Percentiles rank a stretch among this genome's conserved stretches.
These are phyloP conservation scores for Phoma sp. DNA, from an alignment of 2,329 filamentous ascomycete genomes.

Conservation along the genomic window DNA sequence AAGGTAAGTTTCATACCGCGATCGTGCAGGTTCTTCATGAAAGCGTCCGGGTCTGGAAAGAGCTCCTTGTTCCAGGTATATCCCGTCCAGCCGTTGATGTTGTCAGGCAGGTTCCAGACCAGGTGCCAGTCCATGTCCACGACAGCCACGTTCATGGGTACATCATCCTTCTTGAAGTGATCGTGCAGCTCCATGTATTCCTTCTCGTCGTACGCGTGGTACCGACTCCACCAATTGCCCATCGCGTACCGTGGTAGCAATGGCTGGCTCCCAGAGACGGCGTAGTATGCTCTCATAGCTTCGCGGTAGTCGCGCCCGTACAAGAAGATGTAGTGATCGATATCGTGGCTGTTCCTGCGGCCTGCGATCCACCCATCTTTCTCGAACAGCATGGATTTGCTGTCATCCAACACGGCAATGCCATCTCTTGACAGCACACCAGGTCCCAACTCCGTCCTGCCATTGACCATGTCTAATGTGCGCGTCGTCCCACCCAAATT, in stretches of 20 bases:
- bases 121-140: constrained; percentile 73
- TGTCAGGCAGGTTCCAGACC: constrained; percentile 49
- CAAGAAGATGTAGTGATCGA: constrained; percentile 66
- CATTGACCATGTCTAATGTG: constrained; percentile 62
- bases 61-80: constrained; percentile 68
- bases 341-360: constrained; percentile 55
- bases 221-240: constrained; percentile 72
- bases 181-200: constrained; percentile 66
- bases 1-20: constrained; percentile 62
- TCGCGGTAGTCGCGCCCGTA: constrained; percentile 64
- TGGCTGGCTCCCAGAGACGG: constrained; percentile 63
- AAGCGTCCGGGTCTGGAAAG: constrained; percentile 62
- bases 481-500: constrained; percentile 59
- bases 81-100: constrained; percentile 63
- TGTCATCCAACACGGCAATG: constrained; percentile 62
- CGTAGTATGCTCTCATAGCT: constrained; percentile 62
- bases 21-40: constrained; percentile 59
- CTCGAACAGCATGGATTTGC: constrained; percentile 63
- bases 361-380: constrained; percentile 59
- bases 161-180: constrained; percentile 56
- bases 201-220: constrained; percentile 62
- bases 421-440: constrained; percentile 61
- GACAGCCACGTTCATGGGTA: constrained; percentile 66
- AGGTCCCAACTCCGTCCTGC: constrained; percentile 56
- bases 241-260: constrained; percentile 63